A percentile compares a stretch with the other conserved stretches of the same genome.
phyloP scores from a whole-genome alignment of 164 flowering plant genomes.

The Vitis cinerea region DNA sequence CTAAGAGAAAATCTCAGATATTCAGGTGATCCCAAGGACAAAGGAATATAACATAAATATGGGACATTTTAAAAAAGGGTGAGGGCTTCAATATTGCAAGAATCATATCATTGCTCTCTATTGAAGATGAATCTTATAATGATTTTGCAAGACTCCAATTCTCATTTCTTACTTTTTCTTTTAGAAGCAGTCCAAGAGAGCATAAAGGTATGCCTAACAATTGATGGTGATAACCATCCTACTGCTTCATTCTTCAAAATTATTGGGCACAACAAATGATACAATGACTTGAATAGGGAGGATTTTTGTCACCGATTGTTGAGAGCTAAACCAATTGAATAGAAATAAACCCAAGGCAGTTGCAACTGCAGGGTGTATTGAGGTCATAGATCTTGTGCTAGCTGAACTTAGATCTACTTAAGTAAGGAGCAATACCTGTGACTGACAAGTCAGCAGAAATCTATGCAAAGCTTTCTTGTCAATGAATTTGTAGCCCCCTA shows the following conservation, averaged over 20 bases:
- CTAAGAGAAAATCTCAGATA: neutral
- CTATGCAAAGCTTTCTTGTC: slow-evolving; percentile 51
- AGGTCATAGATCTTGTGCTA: neutral
- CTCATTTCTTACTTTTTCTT: no score
- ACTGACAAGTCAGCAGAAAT: slow-evolving; percentile 75
- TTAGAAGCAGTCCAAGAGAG: neutral
- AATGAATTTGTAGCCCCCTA: slow-evolving; percentile 64
- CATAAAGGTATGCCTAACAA: neutral
- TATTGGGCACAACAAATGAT: no score
- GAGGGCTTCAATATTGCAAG: neutral
- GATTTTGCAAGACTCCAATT: neutral
- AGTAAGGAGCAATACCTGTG: slow-evolving; percentile 44
- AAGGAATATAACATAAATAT: no score
- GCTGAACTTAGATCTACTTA: neutral
- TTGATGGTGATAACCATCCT: neutral
- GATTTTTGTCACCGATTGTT: no score
- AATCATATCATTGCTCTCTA: no score
- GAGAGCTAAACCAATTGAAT: no score
- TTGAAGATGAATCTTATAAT: neutral
- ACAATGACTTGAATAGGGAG: no score
- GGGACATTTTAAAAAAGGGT: neutral
- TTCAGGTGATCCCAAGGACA: neutral
- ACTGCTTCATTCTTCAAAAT: no score
- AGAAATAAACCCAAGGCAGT: neutral
- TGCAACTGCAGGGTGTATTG: neutral